Percentiles rank a stretch among this genome's conserved stretches.
Conservation (phyloP, 768 basidiomycete species). For the Calocera cornea region DNA sequence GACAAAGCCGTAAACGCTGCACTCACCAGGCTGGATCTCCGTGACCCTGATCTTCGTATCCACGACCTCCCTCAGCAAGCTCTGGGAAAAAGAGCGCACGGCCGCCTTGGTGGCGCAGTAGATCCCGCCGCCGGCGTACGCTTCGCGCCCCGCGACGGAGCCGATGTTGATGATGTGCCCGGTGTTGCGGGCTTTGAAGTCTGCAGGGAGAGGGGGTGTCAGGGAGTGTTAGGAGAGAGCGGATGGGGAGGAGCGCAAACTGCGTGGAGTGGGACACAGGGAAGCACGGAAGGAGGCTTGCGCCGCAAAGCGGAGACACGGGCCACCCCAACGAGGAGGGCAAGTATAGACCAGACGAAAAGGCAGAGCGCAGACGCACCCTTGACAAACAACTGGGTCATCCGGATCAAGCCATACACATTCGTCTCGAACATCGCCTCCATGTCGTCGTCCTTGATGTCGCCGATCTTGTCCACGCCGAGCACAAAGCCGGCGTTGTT, state of each 20-base stretch:
- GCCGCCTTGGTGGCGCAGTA: conserved; percentile 24
- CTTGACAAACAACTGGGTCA: conserved; percentile 62
- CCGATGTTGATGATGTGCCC: conserved; percentile 94
- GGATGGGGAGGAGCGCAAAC: background rate
- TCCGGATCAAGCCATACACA: conserved; percentile 70
- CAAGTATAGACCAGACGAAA: too few relatives aligned
- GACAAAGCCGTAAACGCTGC: too few relatives aligned
- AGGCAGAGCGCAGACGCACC: too few relatives aligned
- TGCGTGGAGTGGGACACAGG: too few relatives aligned
- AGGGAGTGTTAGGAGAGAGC: background rate
- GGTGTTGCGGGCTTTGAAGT: conserved; percentile 59
- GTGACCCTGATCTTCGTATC: conserved; percentile 87
- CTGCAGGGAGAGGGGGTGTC: conserved; percentile 27
- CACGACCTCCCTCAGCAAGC: conserved; percentile 74
- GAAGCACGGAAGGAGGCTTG: too few relatives aligned
- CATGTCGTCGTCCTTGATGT: conserved; percentile 60
- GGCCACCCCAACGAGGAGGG: too few relatives aligned
- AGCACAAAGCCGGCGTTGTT: conserved; percentile 84
- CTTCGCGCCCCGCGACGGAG: conserved; percentile 74
- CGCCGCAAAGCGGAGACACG: too few relatives aligned
- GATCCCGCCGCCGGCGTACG: conserved; percentile 58
- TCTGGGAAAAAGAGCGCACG: conserved; percentile 72
- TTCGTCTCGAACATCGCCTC: conserved; percentile 69
- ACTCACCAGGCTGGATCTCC: conserved; percentile 79
- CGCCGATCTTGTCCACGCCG: conserved; percentile 76